Base-by-base conservation (phyloP, 768 basidiomycete species). In the Collybia sp. region DNA sequence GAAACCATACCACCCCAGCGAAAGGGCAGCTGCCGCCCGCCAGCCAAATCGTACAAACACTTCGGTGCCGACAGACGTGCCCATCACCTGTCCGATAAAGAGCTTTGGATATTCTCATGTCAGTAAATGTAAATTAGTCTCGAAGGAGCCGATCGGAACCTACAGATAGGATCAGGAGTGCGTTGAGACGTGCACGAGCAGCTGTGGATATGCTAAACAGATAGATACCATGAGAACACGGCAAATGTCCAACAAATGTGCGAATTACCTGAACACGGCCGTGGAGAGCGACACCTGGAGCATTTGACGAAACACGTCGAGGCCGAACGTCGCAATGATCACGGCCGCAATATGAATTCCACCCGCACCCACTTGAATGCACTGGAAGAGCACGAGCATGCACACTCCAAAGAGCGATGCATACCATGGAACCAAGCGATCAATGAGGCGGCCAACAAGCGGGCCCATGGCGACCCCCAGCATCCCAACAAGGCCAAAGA, bases 11-110 rank as follows among this genome's bases (percentile, higher is more conserved):
- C 79, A 76, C 0, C 72, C 86, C 45, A 90, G 58, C 36, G 76
- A 76, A 10, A 88, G 66, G 20, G 70, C 71, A 0, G 86, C 82
- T 1, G 75, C 77, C 0, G 85, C 72, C 31, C 79, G 71, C 87
- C 87, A 91, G 12, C 90, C 90, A 52, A 77, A 66, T 12, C 67
- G 53, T 20, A 83, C 72, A 64, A 88, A 93, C 2, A 92, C 75
- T 31, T 76, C 61, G 0, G 87, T 85, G 25, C 88, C 83, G 0
- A 83, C 82, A 0, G 85, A 73, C 0, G 88, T 90, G 13, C 90
- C 90, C 64, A 86, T 82, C 9, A 91, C 85, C 67, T 92, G 88
- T 0, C 90, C 90, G 17, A 87, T 72, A 62, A 89, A 88, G 25
- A 85, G 63, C 76, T 77, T 41, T 9, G 15, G 12, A 30, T 5